Evolutionary conservation across 1,284 basidiomycete species (phyloP).

Genomic region (Boletus hoseneyae): DNA sequence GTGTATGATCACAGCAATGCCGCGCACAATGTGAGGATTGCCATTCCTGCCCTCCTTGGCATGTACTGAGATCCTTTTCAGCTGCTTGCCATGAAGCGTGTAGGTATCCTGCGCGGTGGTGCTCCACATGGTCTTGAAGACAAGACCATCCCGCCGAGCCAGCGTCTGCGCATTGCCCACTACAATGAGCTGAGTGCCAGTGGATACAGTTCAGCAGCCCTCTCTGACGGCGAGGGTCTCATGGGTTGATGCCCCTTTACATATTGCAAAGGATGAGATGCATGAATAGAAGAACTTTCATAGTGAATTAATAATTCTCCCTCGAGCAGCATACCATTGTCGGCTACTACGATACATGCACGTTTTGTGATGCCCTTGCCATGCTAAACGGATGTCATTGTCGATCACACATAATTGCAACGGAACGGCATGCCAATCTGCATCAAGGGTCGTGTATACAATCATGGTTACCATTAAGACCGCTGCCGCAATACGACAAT

Average conservation of each 20-base stretch:
- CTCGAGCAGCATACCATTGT: background rate
- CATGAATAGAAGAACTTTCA: conserved; percentile 4
- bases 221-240: conserved; percentile 35
- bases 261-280: background rate
- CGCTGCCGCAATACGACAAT: no score
- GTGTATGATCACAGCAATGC: conserved; percentile 94
- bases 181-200: conserved; percentile 55
- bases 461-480: no score
- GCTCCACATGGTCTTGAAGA: conserved; percentile 58
- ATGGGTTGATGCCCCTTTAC: conserved; percentile 17
- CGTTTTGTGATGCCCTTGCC: background rate
- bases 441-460: no score
- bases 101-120: conserved; percentile 82
- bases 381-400: conserved; percentile 13
- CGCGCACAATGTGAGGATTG: conserved; percentile 69
- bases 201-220: conserved; percentile 34
- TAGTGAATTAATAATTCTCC: conserved; percentile 4
- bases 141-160: conserved; percentile 61
- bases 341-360: conserved; percentile 18
- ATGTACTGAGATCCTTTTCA: conserved; percentile 29
- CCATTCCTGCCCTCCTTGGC: background rate
- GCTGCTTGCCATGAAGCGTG: conserved; percentile 87
- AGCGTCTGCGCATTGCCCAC: conserved; percentile 63
- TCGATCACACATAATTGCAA: background rate
- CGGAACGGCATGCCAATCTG: no score